Conservation (phyloP, 2,329 filamentous ascomycete species). For the Cordyceps farinosa region DNA sequence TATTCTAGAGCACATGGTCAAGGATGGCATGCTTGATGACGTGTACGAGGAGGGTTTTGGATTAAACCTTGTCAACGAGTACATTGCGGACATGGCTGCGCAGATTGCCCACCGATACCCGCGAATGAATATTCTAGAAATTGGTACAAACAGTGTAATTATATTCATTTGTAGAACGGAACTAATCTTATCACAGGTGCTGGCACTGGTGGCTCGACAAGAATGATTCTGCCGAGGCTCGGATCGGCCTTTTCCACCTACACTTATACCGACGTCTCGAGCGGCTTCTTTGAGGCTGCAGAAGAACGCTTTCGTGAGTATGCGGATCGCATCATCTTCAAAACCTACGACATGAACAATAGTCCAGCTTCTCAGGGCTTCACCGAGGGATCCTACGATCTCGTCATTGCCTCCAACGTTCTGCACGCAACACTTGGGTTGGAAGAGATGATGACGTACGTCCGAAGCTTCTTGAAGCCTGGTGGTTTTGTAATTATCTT, state of each 20-base stretch:
- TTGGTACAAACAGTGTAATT: neutral
- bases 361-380: constrained; percentile 24
- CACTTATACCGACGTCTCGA: constrained; percentile 27
- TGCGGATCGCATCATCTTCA: constrained; percentile 27
- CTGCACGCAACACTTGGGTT: constrained; percentile 27
- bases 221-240: too few relatives aligned
- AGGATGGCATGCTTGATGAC: constrained; percentile 30
- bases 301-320: constrained; percentile 23
- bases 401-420: constrained; percentile 27
- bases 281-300: constrained; percentile 18
- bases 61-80: neutral
- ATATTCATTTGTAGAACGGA: too few relatives aligned
- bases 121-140: constrained; percentile 20
- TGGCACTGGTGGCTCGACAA: too few relatives aligned
- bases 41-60: constrained; percentile 29
- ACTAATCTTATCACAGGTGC: too few relatives aligned
- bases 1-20: constrained; percentile 35
- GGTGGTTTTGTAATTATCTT: constrained; percentile 29
- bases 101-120: constrained; percentile 22
- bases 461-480: constrained; percentile 25
- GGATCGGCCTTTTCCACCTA: constrained; percentile 15
- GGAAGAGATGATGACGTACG: constrained; percentile 23
- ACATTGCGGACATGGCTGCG: constrained; percentile 18
- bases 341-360: constrained; percentile 29
- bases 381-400: constrained; percentile 24